These are phyloP conservation scores for Hansenula sp. DNA, from an alignment of 1,139 yeast species.

Conservation along the genomic window DNA sequence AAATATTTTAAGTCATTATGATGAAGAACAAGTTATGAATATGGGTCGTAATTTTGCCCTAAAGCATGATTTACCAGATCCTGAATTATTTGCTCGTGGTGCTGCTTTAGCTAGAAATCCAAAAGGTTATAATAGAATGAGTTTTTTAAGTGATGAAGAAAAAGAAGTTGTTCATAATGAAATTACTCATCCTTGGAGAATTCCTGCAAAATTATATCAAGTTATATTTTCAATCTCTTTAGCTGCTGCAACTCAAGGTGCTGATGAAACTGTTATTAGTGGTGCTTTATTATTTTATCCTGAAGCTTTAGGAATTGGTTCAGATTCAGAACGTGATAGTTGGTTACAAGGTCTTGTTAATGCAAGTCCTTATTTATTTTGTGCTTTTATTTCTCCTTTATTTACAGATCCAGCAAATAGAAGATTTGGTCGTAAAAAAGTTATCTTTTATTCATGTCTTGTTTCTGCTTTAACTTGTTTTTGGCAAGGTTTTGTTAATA, in stretches of 20 bases:
- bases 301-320: conserved; percentile 44
- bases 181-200: conserved; percentile 48
- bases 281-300: conserved; percentile 81
- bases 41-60: conserved; percentile 71
- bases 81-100: conserved; percentile 63
- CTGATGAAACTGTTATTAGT: conserved; percentile 85
- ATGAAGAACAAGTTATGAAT: conserved; percentile 60
- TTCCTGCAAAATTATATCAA: conserved; percentile 53
- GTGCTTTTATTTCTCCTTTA: conserved; percentile 71
- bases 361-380: conserved; percentile 78
- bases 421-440: conserved; percentile 66
- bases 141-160: conserved; percentile 55
- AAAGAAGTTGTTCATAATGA: conserved; percentile 46
- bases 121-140: conserved; percentile 52
- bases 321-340: conserved; percentile 44
- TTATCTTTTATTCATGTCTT: conserved; percentile 61
- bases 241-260: conserved; percentile 92
- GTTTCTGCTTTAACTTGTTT: conserved; percentile 66
- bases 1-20: conserved; percentile 48
- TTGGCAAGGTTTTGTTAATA: conserved; percentile 71
- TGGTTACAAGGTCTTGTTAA: conserved; percentile 75
- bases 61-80: conserved; percentile 51
- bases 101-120: conserved; percentile 77
- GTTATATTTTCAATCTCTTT: conserved; percentile 73
- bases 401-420: conserved; percentile 64